Evolutionary conservation across 306 rosid species (phyloP).

Genomic region (Sicyos baderoa): DNA sequence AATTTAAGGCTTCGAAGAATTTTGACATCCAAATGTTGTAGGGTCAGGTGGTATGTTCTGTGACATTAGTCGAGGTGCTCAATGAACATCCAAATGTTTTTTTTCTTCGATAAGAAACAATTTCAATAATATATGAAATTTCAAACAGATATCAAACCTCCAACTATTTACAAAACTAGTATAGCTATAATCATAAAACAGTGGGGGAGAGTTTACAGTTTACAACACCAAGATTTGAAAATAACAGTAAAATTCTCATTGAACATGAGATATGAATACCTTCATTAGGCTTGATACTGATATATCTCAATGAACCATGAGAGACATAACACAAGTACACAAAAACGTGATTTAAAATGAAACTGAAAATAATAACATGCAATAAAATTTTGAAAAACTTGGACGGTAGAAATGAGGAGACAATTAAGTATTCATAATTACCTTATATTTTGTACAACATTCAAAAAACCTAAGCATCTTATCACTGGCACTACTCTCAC

Average conservation of each 20-base stretch:
- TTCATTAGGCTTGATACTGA: neutral
- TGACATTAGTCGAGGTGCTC: too few species aligned
- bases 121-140: too few species aligned
- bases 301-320: neutral
- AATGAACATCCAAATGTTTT: too few species aligned
- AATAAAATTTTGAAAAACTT: neutral
- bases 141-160: too few species aligned
- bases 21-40: neutral
- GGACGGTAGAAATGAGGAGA: neutral
- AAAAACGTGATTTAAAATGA: neutral
- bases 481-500: slow-evolving; percentile 92
- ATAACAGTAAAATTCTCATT: neutral
- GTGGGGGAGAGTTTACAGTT: too few species aligned
- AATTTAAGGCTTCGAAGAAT: neutral
- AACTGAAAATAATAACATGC: neutral
- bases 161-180: too few species aligned
- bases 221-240: too few species aligned
- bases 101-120: too few species aligned
- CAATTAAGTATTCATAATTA: slow-evolving; percentile 24
- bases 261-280: neutral
- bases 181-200: too few species aligned
- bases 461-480: slow-evolving; percentile 61
- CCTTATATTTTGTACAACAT: slow-evolving; percentile 78
- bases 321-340: slow-evolving; percentile 2
- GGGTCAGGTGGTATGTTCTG: too few species aligned